These are phyloP conservation scores for Kwoniella mangroviensis DNA, from an alignment of 768 basidiomycete species.

Conservation along the genomic window DNA sequence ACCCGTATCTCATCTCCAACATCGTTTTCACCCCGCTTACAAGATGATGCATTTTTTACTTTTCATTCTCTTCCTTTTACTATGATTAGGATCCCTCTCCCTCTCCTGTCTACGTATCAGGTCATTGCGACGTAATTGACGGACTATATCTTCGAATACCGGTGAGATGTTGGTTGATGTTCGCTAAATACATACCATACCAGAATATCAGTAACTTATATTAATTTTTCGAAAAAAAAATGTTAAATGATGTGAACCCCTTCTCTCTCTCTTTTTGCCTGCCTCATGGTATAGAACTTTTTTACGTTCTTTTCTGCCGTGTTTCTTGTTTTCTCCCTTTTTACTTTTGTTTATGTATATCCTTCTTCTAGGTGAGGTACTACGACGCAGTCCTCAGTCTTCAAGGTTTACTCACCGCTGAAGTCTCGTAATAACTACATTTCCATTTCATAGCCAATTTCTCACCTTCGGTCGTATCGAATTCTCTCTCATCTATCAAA, in stretches of 20 bases:
- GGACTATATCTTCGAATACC: slow-evolving; percentile 26
- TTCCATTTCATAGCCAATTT: slow-evolving; percentile 33
- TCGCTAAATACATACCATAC: slow-evolving; percentile 3
- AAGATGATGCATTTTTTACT: slow-evolving; percentile 28
- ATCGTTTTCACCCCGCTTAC: neutral
- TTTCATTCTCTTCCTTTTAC: slow-evolving; percentile 6
- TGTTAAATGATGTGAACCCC: too few species aligned
- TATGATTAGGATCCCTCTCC: slow-evolving; percentile 2
- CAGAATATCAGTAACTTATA: neutral
- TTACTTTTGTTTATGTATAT: too few species aligned
- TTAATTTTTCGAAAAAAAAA: too few species aligned
- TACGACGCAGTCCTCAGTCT: neutral
- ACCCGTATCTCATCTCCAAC: neutral
- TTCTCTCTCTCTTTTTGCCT: too few species aligned
- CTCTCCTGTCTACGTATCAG: slow-evolving; percentile 2
- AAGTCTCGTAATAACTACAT: slow-evolving; percentile 40
- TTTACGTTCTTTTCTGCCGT: too few species aligned
- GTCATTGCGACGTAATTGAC: slow-evolving; percentile 22
- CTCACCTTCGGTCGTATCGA: slow-evolving; percentile 60
- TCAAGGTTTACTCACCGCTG: slow-evolving; percentile 40
- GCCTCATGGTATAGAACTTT: too few species aligned
- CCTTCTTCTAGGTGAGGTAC: neutral
- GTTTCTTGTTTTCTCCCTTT: too few species aligned
- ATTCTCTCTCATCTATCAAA: slow-evolving; percentile 77
- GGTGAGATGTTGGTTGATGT: slow-evolving; percentile 14